Evolutionary conservation across 169 alveolate genomes (phyloP), one percentile per base, ranked within the genome.

Genomic region (Cyclospora cayetanensis): DNA sequence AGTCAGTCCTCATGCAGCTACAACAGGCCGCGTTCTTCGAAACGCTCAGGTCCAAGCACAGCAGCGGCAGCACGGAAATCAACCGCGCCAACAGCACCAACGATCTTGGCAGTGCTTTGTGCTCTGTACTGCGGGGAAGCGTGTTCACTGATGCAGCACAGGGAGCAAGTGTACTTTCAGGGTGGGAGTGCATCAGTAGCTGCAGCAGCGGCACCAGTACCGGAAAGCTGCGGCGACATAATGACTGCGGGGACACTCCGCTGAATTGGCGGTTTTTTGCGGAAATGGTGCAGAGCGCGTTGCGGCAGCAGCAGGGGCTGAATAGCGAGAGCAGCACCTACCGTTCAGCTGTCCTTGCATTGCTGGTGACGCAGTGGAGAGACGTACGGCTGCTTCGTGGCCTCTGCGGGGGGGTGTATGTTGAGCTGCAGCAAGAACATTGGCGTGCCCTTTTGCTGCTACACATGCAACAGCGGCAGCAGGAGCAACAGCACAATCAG

Each of bases 321-420:
- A 15, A 2, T 34, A 37, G 55, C 50, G 83, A 70, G 43, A 70
- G 60, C 50, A 39, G 53, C 83, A 70, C n/a, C 1, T 70, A 70
- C 29, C n/a, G n/a, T 29, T 7, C 83, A 3, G 83, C 83, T 35
- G 11, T 60, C 12, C n/a, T 60, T 0, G 35, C n/a, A 31, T 31
- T 60, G 72, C 72, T 60, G 72, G 35, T 7, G 35, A 50, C 34
- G 83, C 83, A 70, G 83, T 70, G 83, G 83, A 55, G 39, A 5
- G 83, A 70, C 39, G 15, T 70, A 55, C 83, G 34, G 83, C 83
- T 70, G 34, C 34, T 70, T 22, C 83, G 83, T 12, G 83, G 83
- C 53, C 83, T 70, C 15, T 70, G 83, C 83, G 83, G 83, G 1
- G 83, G 83, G 53, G 53, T 70, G 52, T 70, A 70, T 39, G 83